phyloP scores from a whole-genome alignment of 129 eudicot species.

The Apium graveolens region DNA sequence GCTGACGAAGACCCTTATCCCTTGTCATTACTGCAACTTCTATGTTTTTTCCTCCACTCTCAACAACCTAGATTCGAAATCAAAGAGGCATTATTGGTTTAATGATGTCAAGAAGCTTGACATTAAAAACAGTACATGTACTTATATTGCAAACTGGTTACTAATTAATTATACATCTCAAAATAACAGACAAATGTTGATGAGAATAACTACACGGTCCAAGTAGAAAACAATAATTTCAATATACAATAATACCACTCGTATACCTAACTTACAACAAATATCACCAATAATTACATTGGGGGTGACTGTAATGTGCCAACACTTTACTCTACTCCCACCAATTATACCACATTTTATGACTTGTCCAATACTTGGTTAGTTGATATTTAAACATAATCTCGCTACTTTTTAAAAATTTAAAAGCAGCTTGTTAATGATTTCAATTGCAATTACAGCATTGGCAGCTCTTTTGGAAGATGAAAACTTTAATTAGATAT shows the following conservation, averaged over 20 bases:
- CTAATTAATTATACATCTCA: not conserved
- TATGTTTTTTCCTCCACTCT: conserved; percentile 97
- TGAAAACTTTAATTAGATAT: not conserved
- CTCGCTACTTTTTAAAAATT: not conserved
- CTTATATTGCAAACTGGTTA: not conserved
- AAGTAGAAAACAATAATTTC: not conserved
- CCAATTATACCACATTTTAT: not conserved
- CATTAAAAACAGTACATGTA: not conserved
- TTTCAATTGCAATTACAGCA: not conserved
- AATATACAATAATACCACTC: not conserved
- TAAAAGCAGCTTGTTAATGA: not conserved
- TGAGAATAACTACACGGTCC: not conserved
- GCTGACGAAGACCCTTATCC: conserved; percentile 70
- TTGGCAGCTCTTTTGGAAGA: not conserved
- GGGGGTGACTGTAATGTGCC: not conserved
- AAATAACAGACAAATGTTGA: not conserved
- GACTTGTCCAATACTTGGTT: not conserved
- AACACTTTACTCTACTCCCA: not conserved
- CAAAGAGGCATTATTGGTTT: not conserved
- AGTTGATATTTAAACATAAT: not conserved
- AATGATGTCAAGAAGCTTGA: not conserved
- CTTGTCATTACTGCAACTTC: conserved; percentile 99
- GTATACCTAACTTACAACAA: not conserved
- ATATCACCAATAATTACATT: not conserved
- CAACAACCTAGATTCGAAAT: conserved; percentile 58